Percentiles rank a stretch among this genome's conserved stretches.
phyloP scores from a whole-genome alignment of 441 rosid species.

The Brassica balearica region DNA sequence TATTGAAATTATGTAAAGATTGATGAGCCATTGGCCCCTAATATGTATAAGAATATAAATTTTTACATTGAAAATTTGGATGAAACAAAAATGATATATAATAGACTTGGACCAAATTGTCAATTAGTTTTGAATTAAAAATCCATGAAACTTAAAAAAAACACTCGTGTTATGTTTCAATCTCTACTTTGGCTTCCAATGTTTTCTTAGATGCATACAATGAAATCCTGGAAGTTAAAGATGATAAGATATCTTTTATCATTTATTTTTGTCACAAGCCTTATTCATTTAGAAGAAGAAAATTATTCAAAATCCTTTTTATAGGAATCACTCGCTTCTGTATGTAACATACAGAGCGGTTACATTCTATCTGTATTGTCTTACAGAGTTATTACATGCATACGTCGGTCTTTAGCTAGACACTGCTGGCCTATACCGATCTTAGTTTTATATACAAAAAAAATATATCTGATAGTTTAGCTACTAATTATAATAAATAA shows the following conservation, averaged over 20 bases:
- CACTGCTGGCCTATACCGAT: conserved; percentile 17
- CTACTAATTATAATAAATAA: conserved; percentile 15
- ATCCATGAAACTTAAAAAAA: neutral
- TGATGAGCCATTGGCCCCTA: too few relatives aligned
- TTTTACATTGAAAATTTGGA: neutral
- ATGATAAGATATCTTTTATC: neutral
- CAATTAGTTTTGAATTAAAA: neutral
- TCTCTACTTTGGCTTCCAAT: neutral
- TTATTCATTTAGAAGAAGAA: neutral
- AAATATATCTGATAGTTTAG: conserved; percentile 7
- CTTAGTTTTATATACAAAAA: conserved; percentile 37
- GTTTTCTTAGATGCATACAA: neutral
- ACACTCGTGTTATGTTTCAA: neutral
- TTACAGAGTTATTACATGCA: conserved; percentile 30
- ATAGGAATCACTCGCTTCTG: conserved; percentile 36
- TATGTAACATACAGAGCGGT: conserved; percentile 30
- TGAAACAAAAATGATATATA: neutral
- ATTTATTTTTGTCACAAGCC: neutral
- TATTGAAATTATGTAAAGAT: neutral
- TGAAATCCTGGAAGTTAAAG: neutral
- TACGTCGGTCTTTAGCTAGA: conserved; percentile 21
- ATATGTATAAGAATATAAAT: too few relatives aligned
- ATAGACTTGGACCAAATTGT: neutral
- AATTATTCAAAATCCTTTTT: conserved; percentile 22
- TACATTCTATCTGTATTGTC: conserved; percentile 28